phyloP scores from a whole-genome alignment of 192 early-diverging fungal genomes.

The Coemansia sp. region DNA sequence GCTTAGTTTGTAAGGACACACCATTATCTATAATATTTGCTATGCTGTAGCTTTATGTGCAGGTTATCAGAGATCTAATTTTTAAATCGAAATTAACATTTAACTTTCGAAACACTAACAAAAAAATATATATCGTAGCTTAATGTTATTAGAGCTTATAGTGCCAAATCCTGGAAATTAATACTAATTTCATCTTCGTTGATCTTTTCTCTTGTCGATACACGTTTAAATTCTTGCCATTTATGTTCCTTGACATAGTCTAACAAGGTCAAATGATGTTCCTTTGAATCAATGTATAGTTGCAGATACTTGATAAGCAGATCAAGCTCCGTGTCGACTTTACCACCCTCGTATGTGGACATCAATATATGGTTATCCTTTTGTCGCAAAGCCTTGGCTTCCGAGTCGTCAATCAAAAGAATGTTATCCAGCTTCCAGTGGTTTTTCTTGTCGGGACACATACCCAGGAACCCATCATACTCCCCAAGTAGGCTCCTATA shows the following conservation, averaged over 20 bases:
- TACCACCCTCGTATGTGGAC: conserved; percentile 14
- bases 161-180: no score
- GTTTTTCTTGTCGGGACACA: conserved; percentile 4
- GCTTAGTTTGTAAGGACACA: no score
- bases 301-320: conserved; percentile 22
- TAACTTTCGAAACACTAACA: no score
- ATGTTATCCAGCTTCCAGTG: conserved; percentile 42
- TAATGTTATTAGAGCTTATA: no score
- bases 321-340: conserved; percentile 19
- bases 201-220: neutral
- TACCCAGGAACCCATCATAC: conserved; percentile 19
- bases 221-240: conserved; percentile 35
- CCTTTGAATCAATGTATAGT: conserved; percentile 10
- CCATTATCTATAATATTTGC: no score
- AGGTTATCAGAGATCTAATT: no score
- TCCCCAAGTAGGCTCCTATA: conserved; percentile 11
- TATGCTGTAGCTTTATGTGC: no score
- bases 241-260: conserved; percentile 17
- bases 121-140: no score
- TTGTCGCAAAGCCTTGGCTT: conserved; percentile 33
- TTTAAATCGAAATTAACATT: no score
- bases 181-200: neutral
- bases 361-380: conserved; percentile 42
- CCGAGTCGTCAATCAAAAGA: conserved; percentile 40
- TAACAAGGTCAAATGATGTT: conserved; percentile 12